Base-by-base conservation (phyloP, 2,329 filamentous ascomycete genomes). In the Penicillium occitanis region DNA sequence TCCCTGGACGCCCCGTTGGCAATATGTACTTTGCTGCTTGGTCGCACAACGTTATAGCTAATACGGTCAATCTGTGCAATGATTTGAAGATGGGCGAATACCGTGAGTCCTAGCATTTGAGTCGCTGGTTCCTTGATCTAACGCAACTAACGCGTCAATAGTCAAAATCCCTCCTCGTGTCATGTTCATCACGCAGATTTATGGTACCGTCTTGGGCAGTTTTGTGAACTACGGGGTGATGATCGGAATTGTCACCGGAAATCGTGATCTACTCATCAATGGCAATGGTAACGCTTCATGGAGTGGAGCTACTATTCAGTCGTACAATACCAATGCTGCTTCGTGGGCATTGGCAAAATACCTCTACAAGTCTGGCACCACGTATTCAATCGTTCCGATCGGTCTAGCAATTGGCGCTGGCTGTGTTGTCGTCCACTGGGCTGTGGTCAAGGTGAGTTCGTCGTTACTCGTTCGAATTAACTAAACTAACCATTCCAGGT, bases 21-120 rank as follows among this genome's bases (percentile, higher is more conserved):
- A 86, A 86, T 72, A 84, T 86, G 82, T 86, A 86, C 72, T 86
- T 86, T 71, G 82, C 85, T 7, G 81, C 82, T 11, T 87, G 84
- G 84, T 87, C 84, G 0, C 85, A 87, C 73, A 85, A 83, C 44
- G 83, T 87, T 59, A 86, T 87, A 59, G 13, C 65, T 2, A 84
- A 84, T 60, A 75, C 79, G 0, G 81, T 87, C 53, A 82, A 76
- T 63, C 75, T 87, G 6, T 83, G 78, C 44, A 83, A 80, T 57
- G 84, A 86, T 68, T 72, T 87, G 28, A 87, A 87, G 75, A 81
- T 87, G 79, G 86, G 85, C 22, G 83, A 87, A 76, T 87, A 87
- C 61, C 80, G 83, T 84, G 75, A 61, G 81, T 55, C 1, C 7
- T 22, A 17, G 0, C 3, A 30, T n/a, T 14, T 17, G 3, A 22